Evolutionary conservation across 1,284 basidiomycete genomes (phyloP), one percentile per base, ranked within the genome.

Genomic region (Phellinidium pouzarii): DNA sequence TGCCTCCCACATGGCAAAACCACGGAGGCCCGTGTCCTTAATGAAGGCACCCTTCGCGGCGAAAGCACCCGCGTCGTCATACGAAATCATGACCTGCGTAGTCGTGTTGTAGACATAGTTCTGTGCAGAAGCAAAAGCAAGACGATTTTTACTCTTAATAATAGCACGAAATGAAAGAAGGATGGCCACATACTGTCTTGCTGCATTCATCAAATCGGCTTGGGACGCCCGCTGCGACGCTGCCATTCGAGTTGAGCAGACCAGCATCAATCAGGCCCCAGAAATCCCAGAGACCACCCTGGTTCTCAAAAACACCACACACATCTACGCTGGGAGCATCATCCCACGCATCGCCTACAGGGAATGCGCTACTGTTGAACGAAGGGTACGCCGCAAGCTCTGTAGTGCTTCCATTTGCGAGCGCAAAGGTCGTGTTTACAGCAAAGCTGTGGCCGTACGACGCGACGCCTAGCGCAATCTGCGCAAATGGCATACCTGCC

Each of bases 381-480:
- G 67, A 43, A 2, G 82, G 80, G 63, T 76, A 84, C 9, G 71
- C 44, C 12, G 66, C 67, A 27, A 82, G 65, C 23, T 56, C 54
- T 11, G 56, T 64, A 4, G 55, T 43, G 55, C 60, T 65, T 23
- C 62, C 61, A 19, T 57, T 59, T 40, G 60, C 58, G 56, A 73
- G 66, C 2, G 83, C 83, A 17, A 62, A 63, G 57, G 50, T 56
- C 14, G 58, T 66, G 40, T 45, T 37, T 48, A 83, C 76, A 46
- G 64, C 61, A 72, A 72, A 85, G 19, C 77, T 76, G 65, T 84
- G 82, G 1, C 82, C 87, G 67, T 91, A 93, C 11, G 82, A 74
- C 11, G 91, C 80, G 1, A 94, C 80, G 52, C 90, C 92, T 34
- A 94, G 80, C 12, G 87, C 79, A 59, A 95, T 82, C 69, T 92